Evolutionary conservation across 1,139 yeast species (phyloP).

Genomic region (Kazachstania sp.): DNA sequence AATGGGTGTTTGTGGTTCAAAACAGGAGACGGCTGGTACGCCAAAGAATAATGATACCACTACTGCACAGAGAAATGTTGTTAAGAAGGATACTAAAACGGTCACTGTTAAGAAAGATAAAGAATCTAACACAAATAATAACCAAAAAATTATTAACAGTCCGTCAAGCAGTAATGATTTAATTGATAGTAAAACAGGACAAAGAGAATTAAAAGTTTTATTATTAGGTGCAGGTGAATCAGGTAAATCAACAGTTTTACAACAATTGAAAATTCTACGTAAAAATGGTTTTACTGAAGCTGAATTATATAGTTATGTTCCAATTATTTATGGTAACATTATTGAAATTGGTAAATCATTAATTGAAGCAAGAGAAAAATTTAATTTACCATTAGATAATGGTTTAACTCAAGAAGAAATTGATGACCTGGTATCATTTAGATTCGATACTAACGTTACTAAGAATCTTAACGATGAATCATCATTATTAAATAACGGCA

Average conservation of each 20-base stretch:
- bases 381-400: conserved; percentile 12
- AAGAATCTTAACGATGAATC: neutral
- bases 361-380: conserved; percentile 35
- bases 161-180: neutral
- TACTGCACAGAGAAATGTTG: neutral
- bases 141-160: neutral
- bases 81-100: neutral
- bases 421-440: conserved; percentile 41
- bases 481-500: neutral
- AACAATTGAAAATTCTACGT: conserved; percentile 66
- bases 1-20: conserved; percentile 29
- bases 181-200: neutral
- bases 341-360: conserved; percentile 57
- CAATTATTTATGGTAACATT: conserved; percentile 60
- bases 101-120: neutral
- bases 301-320: conserved; percentile 57
- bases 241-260: conserved; percentile 69
- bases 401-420: conserved; percentile 36
- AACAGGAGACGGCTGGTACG: conserved; percentile 5
- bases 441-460: conserved; percentile 14
- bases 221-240: conserved; percentile 73
- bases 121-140: neutral
- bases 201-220: conserved; percentile 49
- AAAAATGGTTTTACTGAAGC: conserved; percentile 59
- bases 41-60: neutral